Conservation (phyloP, 495 filamentous ascomycete species). For the Hypomontagnella monticulosa region DNA sequence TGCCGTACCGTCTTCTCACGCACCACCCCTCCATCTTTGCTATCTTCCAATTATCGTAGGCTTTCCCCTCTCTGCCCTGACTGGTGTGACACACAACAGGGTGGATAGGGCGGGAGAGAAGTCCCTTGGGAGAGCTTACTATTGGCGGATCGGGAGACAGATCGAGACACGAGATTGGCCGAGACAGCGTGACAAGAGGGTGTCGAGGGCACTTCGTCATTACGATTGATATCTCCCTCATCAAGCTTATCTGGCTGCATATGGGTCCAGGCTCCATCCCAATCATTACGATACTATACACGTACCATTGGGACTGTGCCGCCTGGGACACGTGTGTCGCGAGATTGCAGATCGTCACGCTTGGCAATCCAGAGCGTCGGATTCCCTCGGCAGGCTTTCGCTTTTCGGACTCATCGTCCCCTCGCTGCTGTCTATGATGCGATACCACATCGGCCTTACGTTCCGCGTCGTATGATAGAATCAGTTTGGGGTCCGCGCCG, state of each 20-base stretch:
- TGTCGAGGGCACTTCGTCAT: conserved; percentile 32
- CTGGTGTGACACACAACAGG: conserved; percentile 34
- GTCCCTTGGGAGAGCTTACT: conserved; percentile 31
- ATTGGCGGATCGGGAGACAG: conserved; percentile 38
- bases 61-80: conserved; percentile 41
- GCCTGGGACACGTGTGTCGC: conserved; percentile 42
- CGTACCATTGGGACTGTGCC: conserved; percentile 41
- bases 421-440: conserved; percentile 22
- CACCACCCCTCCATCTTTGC: conserved; percentile 16
- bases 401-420: conserved; percentile 25
- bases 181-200: conserved; percentile 9
- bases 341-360: conserved; percentile 42
- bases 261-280: conserved; percentile 11
- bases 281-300: conserved; percentile 13
- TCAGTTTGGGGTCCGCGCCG: conserved; percentile 39
- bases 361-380: conserved; percentile 42
- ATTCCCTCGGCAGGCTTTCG: conserved; percentile 40
- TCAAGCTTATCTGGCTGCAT: conserved; percentile 40
- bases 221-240: conserved; percentile 32
- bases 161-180: conserved; percentile 33
- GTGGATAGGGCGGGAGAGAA: conserved; percentile 23
- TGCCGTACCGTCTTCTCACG: conserved; percentile 32
- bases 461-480: conserved; percentile 34
- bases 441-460: conserved; percentile 33
- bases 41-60: conserved; percentile 30